Evolutionary conservation across 106 monocot genomes (phyloP).

Genomic region (Acanthochlamys bracteata): DNA sequence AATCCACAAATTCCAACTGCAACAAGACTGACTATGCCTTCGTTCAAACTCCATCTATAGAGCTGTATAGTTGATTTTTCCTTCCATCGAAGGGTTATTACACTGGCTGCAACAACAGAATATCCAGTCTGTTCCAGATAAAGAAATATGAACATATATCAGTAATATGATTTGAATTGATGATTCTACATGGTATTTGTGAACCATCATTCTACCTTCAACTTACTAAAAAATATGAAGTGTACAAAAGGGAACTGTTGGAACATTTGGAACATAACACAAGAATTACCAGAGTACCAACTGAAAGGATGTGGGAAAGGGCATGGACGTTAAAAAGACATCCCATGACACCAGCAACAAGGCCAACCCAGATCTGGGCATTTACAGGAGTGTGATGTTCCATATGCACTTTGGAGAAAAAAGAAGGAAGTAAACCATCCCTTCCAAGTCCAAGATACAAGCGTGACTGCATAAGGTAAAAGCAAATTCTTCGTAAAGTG

Average conservation of each 20-base stretch:
- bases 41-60: constrained; percentile 41
- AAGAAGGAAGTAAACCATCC: constrained; percentile 78
- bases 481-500: constrained; percentile 6
- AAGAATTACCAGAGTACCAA: constrained; percentile 75
- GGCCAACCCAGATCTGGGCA: constrained; percentile 91
- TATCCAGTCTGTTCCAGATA: constrained; percentile 71
- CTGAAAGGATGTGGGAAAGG: constrained; percentile 97
- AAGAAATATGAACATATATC: no score
- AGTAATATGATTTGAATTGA: no score
- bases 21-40: constrained; percentile 65
- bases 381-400: constrained; percentile 75
- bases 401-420: constrained; percentile 86
- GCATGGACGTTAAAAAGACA: constrained; percentile 77
- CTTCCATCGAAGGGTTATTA: constrained; percentile 79
- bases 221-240: no score
- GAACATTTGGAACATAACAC: background rate
- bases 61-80: constrained; percentile 30
- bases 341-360: constrained; percentile 73
- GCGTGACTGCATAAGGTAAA: constrained; percentile 49
- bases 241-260: no score
- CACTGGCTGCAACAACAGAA: constrained; percentile 97
- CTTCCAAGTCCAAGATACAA: constrained; percentile 96
- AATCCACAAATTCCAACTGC: constrained; percentile 69
- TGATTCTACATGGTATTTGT: no score
- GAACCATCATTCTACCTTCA: no score